Base-by-base conservation (phyloP, 306 rosid species). In the Vigna mungo region DNA sequence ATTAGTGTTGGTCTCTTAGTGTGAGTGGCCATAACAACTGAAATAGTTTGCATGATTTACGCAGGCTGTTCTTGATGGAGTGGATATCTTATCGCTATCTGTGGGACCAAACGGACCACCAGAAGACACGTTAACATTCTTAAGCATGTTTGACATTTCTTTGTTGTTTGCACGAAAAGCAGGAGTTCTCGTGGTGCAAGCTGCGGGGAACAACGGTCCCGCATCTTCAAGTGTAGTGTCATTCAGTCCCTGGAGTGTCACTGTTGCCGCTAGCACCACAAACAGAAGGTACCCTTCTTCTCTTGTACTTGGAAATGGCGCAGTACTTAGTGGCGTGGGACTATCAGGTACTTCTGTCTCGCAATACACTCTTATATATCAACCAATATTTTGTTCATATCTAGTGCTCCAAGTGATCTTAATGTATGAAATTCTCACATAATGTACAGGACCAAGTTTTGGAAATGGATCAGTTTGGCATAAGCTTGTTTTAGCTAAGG, bases 191-290 rank as follows among this genome's bases (percentile, higher is more conserved):
- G 97, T 95, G 78, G 90, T 84, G 46, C 92, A 95, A 80, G 97
- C 99, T 7, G 89, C 91, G 5, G 97, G 97, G 2, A 95, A 95
- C 79, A 78, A 64, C 0, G 99, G 99, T 11, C 99, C 99, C 2
- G 54, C 54, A 16, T 68, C 89, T 81, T 89, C 94, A n/a, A 78
- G 86, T 2, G 84, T 89, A 14, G 79, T 90, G 15, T 89, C 97
- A 4, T 92, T 74, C 75, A 91, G 97, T 80, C 99, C 99, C 6
- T 95, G 97, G 97, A 86, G 84, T 4, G 65, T 90, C 0, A 84
- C 91, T 34, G 97, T 86, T 18, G 97, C 89, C 4, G 85, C 97
- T 46, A 86, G 88, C 61, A 66, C 76, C 80, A 95, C 97, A 0
- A 91, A 89, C 73, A 87, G 97, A 87, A 77, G 3, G 15, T 90